phyloP scores from a whole-genome alignment of 1,284 basidiomycete genomes.

The Exobasidium cylindrosporum region DNA sequence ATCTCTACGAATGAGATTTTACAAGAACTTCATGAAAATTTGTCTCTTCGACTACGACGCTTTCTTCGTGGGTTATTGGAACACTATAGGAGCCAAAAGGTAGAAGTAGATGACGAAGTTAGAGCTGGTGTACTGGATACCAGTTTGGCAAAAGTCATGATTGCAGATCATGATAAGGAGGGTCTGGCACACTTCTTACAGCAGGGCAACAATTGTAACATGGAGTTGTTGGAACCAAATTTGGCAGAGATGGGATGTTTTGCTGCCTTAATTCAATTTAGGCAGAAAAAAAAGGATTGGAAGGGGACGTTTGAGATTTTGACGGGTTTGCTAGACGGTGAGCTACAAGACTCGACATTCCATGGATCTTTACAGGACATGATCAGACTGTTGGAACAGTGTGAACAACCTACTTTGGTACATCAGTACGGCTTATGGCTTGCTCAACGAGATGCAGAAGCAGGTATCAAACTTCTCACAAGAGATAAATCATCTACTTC shows the following conservation, averaged over 20 bases:
- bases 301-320: conserved; percentile 26
- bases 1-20: conserved; percentile 16
- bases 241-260: conserved; percentile 17
- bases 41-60: conserved; percentile 22
- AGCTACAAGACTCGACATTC: conserved; percentile 22
- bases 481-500: conserved; percentile 9
- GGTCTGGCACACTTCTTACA: conserved; percentile 22
- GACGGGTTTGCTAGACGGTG: conserved; percentile 33
- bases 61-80: conserved; percentile 24
- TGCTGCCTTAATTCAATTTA: conserved; percentile 23
- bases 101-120: background rate
- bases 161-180: background rate
- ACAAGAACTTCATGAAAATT: conserved; percentile 14
- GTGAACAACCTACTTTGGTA: conserved; percentile 20
- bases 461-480: conserved; percentile 34
- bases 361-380: conserved; percentile 21
- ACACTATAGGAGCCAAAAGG: background rate
- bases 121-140: conserved; percentile 12
- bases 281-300: conserved; percentile 18
- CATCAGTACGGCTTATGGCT: conserved; percentile 40
- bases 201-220: conserved; percentile 23
- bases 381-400: conserved; percentile 16
- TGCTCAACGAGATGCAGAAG: conserved; percentile 32
- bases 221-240: conserved; percentile 17
- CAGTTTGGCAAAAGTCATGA: conserved; percentile 13